A percentile compares a stretch with the other conserved stretches of the same genome.
Conservation (phyloP, 176 grass and related monocot species). For the Pontederia paniculata region DNA sequence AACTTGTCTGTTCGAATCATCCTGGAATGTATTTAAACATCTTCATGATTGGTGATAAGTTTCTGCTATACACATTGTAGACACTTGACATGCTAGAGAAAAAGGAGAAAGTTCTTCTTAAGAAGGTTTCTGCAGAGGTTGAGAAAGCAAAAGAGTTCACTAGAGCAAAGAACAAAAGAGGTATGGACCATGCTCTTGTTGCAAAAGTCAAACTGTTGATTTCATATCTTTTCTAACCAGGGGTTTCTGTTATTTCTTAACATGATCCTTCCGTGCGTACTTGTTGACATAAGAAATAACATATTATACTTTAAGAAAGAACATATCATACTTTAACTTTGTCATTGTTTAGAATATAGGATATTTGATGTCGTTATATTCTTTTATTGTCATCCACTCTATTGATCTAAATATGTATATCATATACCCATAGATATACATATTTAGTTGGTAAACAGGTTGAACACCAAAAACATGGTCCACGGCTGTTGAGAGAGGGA, state of each 20-base stretch:
- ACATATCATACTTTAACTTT: too few species aligned
- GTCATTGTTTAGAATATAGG: too few species aligned
- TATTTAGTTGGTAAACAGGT: too few species aligned
- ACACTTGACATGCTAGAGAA: slow-evolving; percentile 78
- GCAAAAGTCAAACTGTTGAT: background rate
- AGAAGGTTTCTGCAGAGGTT: slow-evolving; percentile 51
- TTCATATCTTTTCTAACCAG: background rate
- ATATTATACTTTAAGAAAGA: too few species aligned
- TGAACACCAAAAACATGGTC: too few species aligned
- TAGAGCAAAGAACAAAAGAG: slow-evolving; percentile 71
- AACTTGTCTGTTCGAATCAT: background rate
- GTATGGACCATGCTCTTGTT: slow-evolving; percentile 6
- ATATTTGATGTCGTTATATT: too few species aligned
- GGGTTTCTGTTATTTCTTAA: slow-evolving; percentile 1
- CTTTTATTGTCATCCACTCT: too few species aligned
- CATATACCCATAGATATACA: too few species aligned
- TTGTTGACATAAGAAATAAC: too few species aligned
- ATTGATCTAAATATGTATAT: too few species aligned
- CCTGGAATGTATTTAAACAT: background rate
- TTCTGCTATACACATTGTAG: slow-evolving; percentile 10
- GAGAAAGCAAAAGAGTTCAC: slow-evolving; percentile 69
- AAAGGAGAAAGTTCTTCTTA: slow-evolving; percentile 60
- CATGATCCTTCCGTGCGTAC: too few species aligned
- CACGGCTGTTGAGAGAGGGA: too few species aligned
- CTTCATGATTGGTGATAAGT: background rate